Evolutionary conservation across 192 early-diverging fungal genomes (phyloP).

Genomic region (Obelidium mucronatum): DNA sequence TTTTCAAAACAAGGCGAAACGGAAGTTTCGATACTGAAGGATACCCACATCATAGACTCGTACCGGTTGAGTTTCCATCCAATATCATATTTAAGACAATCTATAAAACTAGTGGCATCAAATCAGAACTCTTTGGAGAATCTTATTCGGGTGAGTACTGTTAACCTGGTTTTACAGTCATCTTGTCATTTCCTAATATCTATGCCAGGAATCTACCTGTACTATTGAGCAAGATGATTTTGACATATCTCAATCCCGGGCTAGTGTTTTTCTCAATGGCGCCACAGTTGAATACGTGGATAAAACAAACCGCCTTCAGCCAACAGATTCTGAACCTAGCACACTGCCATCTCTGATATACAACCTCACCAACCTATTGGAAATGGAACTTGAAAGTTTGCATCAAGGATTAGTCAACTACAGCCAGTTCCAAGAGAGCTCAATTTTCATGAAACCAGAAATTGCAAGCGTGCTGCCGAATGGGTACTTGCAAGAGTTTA

Average conservation of each 20-base stretch:
- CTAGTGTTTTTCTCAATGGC: background rate
- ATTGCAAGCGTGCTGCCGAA: background rate
- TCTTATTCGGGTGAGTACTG: background rate
- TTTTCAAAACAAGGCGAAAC: background rate
- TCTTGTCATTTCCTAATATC: too few relatives aligned
- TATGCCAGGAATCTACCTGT: background rate
- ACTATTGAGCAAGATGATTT: background rate
- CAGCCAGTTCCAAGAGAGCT: too few relatives aligned
- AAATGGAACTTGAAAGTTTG: too few relatives aligned
- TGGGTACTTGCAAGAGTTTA: background rate
- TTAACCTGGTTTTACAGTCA: too few relatives aligned
- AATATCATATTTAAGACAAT: constrained; percentile 15
- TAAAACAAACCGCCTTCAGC: background rate
- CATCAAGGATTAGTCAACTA: too few relatives aligned
- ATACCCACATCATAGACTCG: background rate
- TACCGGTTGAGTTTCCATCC: constrained; percentile 18
- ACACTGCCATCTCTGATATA: background rate
- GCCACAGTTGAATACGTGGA: background rate
- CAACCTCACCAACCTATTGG: background rate
- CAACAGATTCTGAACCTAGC: background rate
- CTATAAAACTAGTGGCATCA: background rate
- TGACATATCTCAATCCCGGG: background rate
- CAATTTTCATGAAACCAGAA: background rate
- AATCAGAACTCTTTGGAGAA: background rate
- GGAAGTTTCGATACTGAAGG: background rate